Evolutionary conservation across 1,284 basidiomycete genomes (phyloP), one percentile per base, ranked within the genome.

Genomic region (Entoloma clypeatum): DNA sequence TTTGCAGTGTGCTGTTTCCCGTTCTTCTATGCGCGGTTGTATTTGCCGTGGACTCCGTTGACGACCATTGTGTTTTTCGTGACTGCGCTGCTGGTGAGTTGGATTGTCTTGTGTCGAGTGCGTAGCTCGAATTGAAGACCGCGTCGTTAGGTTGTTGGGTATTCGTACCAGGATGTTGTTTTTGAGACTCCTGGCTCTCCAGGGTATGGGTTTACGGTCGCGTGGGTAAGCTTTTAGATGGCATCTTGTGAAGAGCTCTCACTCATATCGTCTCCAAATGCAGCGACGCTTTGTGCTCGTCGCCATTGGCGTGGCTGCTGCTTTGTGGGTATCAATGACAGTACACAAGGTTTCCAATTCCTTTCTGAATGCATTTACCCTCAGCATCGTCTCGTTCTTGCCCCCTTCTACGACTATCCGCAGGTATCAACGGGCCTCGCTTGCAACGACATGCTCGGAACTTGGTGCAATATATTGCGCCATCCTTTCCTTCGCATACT

Each of bases 31-130:
- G 65, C 72, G 24, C 70, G 86, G 17, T 60, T 91, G 16, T 85
- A 92, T 60, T 86, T 77, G 71, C 85, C 88, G 0, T 79, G 78
- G 7, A 75, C 80, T 2, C 79, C 81, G 0, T 79, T 90, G 68
- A 81, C 73, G 28, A 79, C 80, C 41, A 70, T 90, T 37, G 80
- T 94, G 36, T 79, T 84, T 47, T 79, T 81, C 43, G 79, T 92
- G 1, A 91, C 88, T 0, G 61, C 74, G 10, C 72, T 71, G 22
- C 60, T 91, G 58, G 86, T 84, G 42, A 27, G 65, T 63, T 24
- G 3, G n/a, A 25, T n/a, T 14, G 16, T 17, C 36, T 7, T 23
- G 14, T n/a, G 10, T 24, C 13, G 26, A 4, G 29, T 19, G 27
- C 2, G 13, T 29, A 14, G 6, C 25, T 24, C 33, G 3, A 17